Conservation (phyloP, 2,329 filamentous ascomycete species). For the Pseudogymnoascus sp. region DNA sequence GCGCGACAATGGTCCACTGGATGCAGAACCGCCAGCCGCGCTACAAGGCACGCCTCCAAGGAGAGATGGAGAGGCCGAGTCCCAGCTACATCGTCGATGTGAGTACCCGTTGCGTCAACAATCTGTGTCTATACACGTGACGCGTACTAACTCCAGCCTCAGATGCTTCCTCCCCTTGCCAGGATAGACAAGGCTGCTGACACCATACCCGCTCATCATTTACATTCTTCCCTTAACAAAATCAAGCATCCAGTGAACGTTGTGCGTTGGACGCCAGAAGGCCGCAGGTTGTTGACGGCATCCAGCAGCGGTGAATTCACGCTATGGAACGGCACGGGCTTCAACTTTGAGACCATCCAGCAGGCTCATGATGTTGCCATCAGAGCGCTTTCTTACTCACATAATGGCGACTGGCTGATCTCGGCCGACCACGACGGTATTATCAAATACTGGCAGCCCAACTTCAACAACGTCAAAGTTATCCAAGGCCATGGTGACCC, state of each 20-base stretch:
- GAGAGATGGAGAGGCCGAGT: conserved; percentile 77
- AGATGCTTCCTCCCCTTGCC: conserved; percentile 83
- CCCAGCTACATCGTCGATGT: conserved; percentile 86
- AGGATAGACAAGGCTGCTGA: conserved; percentile 68
- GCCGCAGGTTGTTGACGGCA: conserved; percentile 80
- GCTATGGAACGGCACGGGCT: conserved; percentile 95
- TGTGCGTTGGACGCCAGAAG: conserved; percentile 95
- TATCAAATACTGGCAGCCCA: conserved; percentile 98
- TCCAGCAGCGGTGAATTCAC: conserved; percentile 98
- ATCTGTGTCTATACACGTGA: not conserved
- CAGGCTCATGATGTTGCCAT: conserved; percentile 90
- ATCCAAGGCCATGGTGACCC: conserved; percentile 86
- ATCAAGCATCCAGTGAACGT: conserved; percentile 97
- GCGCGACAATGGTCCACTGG: conserved; percentile 83
- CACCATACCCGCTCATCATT: conserved; percentile 84
- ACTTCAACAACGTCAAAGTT: conserved; percentile 97
- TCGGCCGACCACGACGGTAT: conserved; percentile 92
- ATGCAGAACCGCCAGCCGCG: conserved; percentile 73
- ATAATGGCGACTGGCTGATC: conserved; percentile 93
- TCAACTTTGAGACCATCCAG: conserved; percentile 99
- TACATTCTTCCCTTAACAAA: conserved; percentile 98
- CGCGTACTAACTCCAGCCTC: not conserved
- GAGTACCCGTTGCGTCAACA: conserved; percentile 28
- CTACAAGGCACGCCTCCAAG: conserved; percentile 60
- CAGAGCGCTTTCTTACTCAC: conserved; percentile 75